Evolutionary conservation across 192 early-diverging fungal genomes (phyloP), one percentile per base, ranked within the genome.

Genomic region (Umbelopsis sp.): DNA sequence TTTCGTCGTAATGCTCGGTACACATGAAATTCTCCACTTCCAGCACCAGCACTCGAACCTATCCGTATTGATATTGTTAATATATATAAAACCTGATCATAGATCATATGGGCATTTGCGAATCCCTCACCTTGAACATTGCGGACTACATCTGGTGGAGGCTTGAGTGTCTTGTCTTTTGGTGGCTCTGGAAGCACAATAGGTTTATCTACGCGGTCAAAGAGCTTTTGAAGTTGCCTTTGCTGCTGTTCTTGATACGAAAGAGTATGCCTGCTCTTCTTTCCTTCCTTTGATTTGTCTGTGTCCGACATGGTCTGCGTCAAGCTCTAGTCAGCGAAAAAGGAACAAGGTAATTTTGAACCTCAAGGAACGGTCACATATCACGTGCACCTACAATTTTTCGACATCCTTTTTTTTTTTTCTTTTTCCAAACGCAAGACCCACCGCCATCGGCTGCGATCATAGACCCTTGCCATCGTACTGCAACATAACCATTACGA

Each of bases 11-110:
- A 81, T 24, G 93, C 90, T 74, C 95, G 80, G 71, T 98, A 98
- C 1, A 96, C 93, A 79, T 97, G 95, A 68, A 98, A 98, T 75
- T 98, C 97, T 41, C 95, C 95, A 84, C 92, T 94, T 17, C 96
- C 94, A 5, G 97, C 97, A 43, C 97, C 97, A 0, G 97, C 96
- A 80, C 92, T 95, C 16, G 95, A 97, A 29, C 96, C 93, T 75
- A 53, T 21, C 21, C 12, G 12, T 36, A 3, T 2, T 22, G 21
- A 25, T 72, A 22, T 24, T 38, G 9, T n/a, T 24, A 71, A 45
- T 45, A 4, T 26, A 0, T 32, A 65, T 3, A 1, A 6, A n/a
- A 7, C n/a, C n/a, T 34, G 20, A n/a, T 45, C 17, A 41, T 24
- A 20, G 5, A 45, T 32, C 20, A 25, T 6, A 24, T 24, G 16